Percentiles rank a stretch among this genome's conserved stretches.
These are phyloP conservation scores for Leishmania tarentolae DNA, from an alignment of 208 protist species.

Conservation along the genomic window DNA sequence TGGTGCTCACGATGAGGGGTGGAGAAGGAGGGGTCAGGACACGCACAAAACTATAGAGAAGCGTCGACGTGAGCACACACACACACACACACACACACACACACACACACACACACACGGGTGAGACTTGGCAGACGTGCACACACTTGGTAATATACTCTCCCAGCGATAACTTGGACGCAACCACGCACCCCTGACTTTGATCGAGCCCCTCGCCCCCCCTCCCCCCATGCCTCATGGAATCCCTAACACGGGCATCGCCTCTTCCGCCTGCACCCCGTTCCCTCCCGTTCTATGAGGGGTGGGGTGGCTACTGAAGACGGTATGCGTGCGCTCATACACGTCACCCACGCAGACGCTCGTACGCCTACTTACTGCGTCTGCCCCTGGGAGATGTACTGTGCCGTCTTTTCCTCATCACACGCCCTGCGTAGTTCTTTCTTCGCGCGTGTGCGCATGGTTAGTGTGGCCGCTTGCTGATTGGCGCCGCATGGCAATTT, in stretches of 20 bases:
- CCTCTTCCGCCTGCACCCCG: background rate
- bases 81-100: no score
- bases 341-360: background rate
- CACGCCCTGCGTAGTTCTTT: background rate
- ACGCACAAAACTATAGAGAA: background rate
- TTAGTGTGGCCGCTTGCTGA: background rate
- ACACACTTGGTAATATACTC: background rate
- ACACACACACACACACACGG: background rate
- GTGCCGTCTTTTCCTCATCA: background rate
- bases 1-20: background rate
- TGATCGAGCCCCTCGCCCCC: background rate
- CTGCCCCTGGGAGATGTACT: background rate
- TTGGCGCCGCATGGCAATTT: background rate
- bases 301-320: background rate
- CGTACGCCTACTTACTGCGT: background rate
- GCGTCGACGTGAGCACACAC: background rate
- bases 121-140: no score
- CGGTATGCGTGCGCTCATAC: background rate
- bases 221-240: background rate
- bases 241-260: background rate
- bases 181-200: background rate
- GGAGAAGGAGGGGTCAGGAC: background rate
- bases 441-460: background rate
- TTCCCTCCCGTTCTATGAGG: background rate
- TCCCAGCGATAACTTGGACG: background rate